Evolutionary conservation across 2,329 filamentous ascomycete genomes (phyloP).

Genomic region (Teratosphaeriaceae sp.): DNA sequence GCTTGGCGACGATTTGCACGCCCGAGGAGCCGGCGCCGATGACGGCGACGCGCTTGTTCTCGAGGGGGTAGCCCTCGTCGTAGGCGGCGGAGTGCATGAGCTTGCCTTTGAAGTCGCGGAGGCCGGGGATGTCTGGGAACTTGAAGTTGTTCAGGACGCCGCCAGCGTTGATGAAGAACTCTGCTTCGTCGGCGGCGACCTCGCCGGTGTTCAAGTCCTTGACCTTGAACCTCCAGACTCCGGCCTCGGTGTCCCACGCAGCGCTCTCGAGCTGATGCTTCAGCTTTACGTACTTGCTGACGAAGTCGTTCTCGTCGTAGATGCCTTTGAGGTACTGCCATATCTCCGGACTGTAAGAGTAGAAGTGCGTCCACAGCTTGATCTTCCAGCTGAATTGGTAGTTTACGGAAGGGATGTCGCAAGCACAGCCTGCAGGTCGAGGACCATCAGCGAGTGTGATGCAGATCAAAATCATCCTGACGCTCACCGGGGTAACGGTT

Average conservation of each 20-base stretch:
- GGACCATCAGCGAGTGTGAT: not conserved
- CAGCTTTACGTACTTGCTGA: slow-evolving; percentile 41
- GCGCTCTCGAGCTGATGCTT: slow-evolving; percentile 39
- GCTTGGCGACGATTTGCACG: slow-evolving; percentile 38
- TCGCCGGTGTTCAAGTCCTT: slow-evolving; percentile 29
- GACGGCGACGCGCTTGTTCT: slow-evolving; percentile 37
- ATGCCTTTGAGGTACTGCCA: slow-evolving; percentile 43
- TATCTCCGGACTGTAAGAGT: slow-evolving; percentile 43
- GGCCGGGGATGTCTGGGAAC: slow-evolving; percentile 37
- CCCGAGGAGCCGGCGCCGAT: slow-evolving; percentile 37
- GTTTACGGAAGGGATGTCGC: slow-evolving; percentile 42
- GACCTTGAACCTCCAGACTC: slow-evolving; percentile 34
- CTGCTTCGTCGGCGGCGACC: slow-evolving; percentile 27
- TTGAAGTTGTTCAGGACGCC: slow-evolving; percentile 41
- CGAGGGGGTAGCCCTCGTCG: slow-evolving; percentile 34
- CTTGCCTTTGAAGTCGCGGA: slow-evolving; percentile 38
- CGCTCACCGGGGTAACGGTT: slow-evolving; percentile 31
- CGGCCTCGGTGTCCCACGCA: slow-evolving; percentile 37
- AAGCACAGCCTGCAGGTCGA: slow-evolving; percentile 35
- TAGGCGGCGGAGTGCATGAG: slow-evolving; percentile 39
- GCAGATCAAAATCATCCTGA: too few species aligned
- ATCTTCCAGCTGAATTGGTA: slow-evolving; percentile 49
- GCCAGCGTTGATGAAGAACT: slow-evolving; percentile 40
- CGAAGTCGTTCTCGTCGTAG: slow-evolving; percentile 38
- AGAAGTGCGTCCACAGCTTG: slow-evolving; percentile 43